These are phyloP conservation scores for Pyrenochaeta sp. DNA, from an alignment of 2,329 filamentous ascomycete genomes.

Conservation along the genomic window DNA sequence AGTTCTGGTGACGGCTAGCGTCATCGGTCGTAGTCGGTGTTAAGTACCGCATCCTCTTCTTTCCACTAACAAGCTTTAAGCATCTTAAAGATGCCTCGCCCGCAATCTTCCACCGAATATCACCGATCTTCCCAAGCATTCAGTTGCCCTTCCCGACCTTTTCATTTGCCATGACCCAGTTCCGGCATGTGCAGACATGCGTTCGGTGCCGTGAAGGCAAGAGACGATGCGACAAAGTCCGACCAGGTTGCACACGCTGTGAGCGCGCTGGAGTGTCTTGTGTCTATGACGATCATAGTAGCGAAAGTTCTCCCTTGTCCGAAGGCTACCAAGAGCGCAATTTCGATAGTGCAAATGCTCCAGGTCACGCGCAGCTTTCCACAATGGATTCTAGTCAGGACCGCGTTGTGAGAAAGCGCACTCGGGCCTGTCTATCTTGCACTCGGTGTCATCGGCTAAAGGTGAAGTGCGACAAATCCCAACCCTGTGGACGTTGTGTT, in stretches of 20 bases:
- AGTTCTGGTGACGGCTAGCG: neutral
- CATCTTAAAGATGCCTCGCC: conserved; percentile 1
- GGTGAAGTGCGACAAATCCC: conserved; percentile 29
- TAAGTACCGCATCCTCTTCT: neutral
- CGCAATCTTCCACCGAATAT: conserved; percentile 11
- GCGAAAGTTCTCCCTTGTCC: neutral
- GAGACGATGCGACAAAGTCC: conserved; percentile 26
- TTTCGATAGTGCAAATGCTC: neutral
- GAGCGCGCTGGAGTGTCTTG: conserved; percentile 14
- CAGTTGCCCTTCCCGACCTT: neutral
- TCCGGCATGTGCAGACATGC: conserved; percentile 21
- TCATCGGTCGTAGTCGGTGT: conserved; percentile 2
- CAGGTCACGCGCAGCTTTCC: neutral
- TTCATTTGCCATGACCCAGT: conserved; percentile 7
- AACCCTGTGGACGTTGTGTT: conserved; percentile 28
- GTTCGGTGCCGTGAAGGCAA: conserved; percentile 27
- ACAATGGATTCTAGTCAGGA: neutral
- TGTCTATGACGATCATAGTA: conserved; percentile 5
- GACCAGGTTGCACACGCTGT: conserved; percentile 24
- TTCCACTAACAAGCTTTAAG: neutral
- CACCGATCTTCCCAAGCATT: conserved; percentile 3
- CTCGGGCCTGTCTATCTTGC: conserved; percentile 30
- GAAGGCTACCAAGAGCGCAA: neutral
- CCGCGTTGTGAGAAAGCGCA: conserved; percentile 14
- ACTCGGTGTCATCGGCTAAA: conserved; percentile 33